Evolutionary conservation across 805 yeast genomes (phyloP), one percentile per base, ranked within the genome.

Genomic region (Candida patagonica): DNA sequence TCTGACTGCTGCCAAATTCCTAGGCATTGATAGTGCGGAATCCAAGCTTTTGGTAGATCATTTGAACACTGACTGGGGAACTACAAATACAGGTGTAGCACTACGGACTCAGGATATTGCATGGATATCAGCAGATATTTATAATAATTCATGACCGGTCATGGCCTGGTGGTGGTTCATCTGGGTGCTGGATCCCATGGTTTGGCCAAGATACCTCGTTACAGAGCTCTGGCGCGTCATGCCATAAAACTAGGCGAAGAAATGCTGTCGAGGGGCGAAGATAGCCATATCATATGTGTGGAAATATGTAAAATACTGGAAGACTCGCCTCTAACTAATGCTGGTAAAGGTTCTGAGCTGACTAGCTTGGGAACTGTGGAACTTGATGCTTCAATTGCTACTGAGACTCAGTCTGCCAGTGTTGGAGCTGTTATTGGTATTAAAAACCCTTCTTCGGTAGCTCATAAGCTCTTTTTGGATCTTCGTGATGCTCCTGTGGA

Each of bases 291-390:
- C n/a, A 57, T 49, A 1, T 55, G 53, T 19, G 44, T 48, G 5
- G 41, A 25, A 2, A 54, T 54, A 6, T 57, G 62, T n/a, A 23
- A 47, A 6, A 8, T 52, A 13, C 51, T 66, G 8, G 71, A 66
- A 38, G 54, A 58, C 34, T 49, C 57, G 2, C 51, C 50, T 16
- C 35, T 56, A 26, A 63, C 67, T 5, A 66, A 66, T 43, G 61
- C 67, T 2, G 71, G 70, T 2, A 33, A 38, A 5, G 67, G 68
- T n/a, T 61, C 68, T 10, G 62, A 64, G 31, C 46, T 62, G 30
- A 62, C 55, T 20, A 27, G 22, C 2, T 38, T 38, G 8, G 67
- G 66, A 2, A 35, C 38, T 3, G 60, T 65, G 6, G 68, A 64
- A 36, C 61, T 67, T 38, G 71, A 66, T 47, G 70, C 71, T n/a